phyloP scores from a whole-genome alignment of 2,329 filamentous ascomycete genomes.

The Ophiostoma perfectum region DNA sequence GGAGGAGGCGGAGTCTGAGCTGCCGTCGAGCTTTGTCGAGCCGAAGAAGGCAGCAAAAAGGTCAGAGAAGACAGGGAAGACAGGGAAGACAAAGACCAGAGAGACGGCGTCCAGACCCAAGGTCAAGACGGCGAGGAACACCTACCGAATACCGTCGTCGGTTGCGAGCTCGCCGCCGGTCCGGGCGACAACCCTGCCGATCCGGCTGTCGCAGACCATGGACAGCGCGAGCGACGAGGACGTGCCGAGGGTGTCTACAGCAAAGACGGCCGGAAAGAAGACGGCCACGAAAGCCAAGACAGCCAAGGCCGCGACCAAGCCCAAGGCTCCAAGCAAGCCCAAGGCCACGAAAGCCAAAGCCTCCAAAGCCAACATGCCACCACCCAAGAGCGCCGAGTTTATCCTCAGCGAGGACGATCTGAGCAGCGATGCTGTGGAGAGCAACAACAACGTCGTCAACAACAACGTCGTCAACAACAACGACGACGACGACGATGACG shows the following conservation, averaged over 20 bases:
- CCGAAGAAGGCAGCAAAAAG: neutral
- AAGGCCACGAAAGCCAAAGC: neutral
- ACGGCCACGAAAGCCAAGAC: neutral
- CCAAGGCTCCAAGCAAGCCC: neutral
- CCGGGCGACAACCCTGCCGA: slow-evolving; percentile 20
- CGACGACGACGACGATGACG: neutral
- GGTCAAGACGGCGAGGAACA: neutral
- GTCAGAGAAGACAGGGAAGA: neutral
- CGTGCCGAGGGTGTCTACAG: neutral
- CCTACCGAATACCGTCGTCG: neutral
- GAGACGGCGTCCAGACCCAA: neutral
- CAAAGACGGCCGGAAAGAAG: slow-evolving; percentile 7
- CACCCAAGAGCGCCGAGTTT: slow-evolving; percentile 21
- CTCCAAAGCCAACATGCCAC: neutral
- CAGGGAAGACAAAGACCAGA: neutral
- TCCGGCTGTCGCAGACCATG: slow-evolving; percentile 24
- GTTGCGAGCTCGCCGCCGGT: slow-evolving; percentile 6
- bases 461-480: neutral
- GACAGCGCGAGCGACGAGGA: slow-evolving; percentile 19
- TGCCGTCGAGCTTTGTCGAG: slow-evolving; percentile 14
- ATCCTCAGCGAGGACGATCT: slow-evolving; percentile 18
- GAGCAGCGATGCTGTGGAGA: slow-evolving; percentile 14
- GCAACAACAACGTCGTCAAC: neutral
- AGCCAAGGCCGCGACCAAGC: neutral
- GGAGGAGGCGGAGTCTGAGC: slow-evolving; percentile 5